Percentiles rank a stretch among this genome's conserved stretches.
These are phyloP conservation scores for Buxus sempervirens DNA, from an alignment of 164 flowering plant genomes.

Conservation along the genomic window DNA sequence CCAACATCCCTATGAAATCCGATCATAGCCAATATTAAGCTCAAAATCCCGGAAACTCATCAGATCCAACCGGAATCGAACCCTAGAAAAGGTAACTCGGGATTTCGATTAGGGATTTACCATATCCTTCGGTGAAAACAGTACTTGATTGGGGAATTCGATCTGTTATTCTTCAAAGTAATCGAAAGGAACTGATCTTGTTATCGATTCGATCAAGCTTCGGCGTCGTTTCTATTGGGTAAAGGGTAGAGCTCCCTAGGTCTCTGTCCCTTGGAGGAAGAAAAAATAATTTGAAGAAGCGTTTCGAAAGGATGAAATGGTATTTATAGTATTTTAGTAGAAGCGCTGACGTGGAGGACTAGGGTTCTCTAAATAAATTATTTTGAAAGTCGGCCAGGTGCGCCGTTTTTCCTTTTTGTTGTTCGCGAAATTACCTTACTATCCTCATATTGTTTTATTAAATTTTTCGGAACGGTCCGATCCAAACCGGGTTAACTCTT, in stretches of 20 bases:
- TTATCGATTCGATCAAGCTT: no score
- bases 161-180: no score
- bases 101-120: conserved; percentile 9
- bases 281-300: neutral
- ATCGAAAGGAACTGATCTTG: neutral
- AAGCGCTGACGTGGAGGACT: no score
- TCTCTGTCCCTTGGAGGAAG: neutral
- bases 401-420: no score
- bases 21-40: conserved; percentile 1
- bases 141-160: neutral
- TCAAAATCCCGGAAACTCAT: neutral
- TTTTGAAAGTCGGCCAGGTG: no score
- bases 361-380: no score
- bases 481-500: no score
- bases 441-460: no score
- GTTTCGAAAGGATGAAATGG: neutral
- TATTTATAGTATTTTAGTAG: no score
- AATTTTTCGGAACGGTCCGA: no score
- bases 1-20: neutral
- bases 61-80: neutral
- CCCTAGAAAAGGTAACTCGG: neutral
- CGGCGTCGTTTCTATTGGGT: neutral
- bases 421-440: no score
- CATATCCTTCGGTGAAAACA: neutral
- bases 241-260: neutral